Percentiles rank a stretch among this genome's conserved stretches.
phyloP scores from a whole-genome alignment of 1,284 basidiomycete species.

The Tetrapyrgos nigripes region DNA sequence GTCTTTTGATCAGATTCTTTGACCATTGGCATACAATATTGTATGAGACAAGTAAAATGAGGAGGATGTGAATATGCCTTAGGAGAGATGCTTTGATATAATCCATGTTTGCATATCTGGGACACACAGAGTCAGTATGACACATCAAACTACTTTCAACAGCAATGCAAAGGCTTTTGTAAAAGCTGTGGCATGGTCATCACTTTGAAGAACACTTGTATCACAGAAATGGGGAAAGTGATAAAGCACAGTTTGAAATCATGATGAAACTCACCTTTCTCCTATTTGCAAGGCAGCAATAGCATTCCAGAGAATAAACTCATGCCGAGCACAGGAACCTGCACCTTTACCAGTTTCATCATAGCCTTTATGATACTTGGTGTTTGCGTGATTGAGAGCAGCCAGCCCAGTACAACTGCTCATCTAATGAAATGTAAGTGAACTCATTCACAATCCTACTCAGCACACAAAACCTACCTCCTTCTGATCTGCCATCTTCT shows the following conservation, averaged over 20 bases:
- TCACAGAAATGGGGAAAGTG: no score
- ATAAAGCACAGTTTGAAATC: neutral
- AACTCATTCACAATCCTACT: no score
- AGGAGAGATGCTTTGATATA: slow-evolving; percentile 13
- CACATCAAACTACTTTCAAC: slow-evolving; percentile 7
- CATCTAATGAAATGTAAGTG: neutral
- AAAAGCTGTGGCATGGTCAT: no score
- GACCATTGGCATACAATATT: no score
- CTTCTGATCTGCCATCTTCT: slow-evolving; percentile 5
- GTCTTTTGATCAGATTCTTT: slow-evolving; percentile 9
- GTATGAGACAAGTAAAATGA: slow-evolving; percentile 19
- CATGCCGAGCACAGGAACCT: slow-evolving; percentile 22
- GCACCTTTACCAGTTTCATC: slow-evolving; percentile 18
- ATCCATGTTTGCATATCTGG: slow-evolving; percentile 28
- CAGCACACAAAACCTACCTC: slow-evolving; percentile 4
- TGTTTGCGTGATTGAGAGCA: slow-evolving; percentile 22
- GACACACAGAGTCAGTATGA: slow-evolving; percentile 6
- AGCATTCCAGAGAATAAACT: slow-evolving; percentile 19
- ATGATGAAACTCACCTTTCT: no score
- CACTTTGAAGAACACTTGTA: no score
- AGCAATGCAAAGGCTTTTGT: no score
- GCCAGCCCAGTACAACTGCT: slow-evolving; percentile 19
- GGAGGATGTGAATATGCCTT: neutral
- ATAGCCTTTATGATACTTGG: slow-evolving; percentile 19
- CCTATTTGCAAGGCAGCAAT: neutral